Evolutionary conservation across 352 stramenopile genomes (phyloP).

Genomic region (Thalassiosira pacifica): DNA sequence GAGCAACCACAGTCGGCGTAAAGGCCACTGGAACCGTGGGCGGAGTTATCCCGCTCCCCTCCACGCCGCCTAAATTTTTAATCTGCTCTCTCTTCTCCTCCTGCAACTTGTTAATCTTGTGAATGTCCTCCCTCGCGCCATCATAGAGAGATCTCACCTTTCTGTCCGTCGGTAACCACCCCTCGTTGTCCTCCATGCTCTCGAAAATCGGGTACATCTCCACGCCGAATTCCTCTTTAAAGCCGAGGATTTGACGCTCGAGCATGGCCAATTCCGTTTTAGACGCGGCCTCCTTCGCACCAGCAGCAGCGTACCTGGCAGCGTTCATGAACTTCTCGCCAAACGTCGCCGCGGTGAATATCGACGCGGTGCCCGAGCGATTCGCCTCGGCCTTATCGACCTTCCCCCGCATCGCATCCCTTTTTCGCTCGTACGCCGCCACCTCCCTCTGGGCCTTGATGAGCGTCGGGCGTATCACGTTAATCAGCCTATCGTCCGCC

Average conservation of each 20-base stretch:
- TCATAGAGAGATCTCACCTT: slow-evolving; percentile 81
- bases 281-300: slow-evolving; percentile 70
- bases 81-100: slow-evolving; percentile 74
- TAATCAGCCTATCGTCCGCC: slow-evolving; percentile 69
- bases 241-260: slow-evolving; percentile 72
- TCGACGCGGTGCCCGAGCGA: slow-evolving; percentile 55
- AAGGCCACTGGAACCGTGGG: slow-evolving; percentile 22
- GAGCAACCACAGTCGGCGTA: slow-evolving; percentile 20
- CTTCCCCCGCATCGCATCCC: slow-evolving; percentile 64
- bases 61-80: slow-evolving; percentile 49
- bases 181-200: slow-evolving; percentile 76
- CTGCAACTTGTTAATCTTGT: slow-evolving; percentile 59
- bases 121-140: slow-evolving; percentile 67
- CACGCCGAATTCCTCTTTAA: slow-evolving; percentile 83
- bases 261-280: slow-evolving; percentile 76
- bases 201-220: slow-evolving; percentile 71
- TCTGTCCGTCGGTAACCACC: slow-evolving; percentile 78
- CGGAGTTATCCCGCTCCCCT: slow-evolving; percentile 36
- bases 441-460: slow-evolving; percentile 80
- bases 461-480: slow-evolving; percentile 68
- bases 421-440: slow-evolving; percentile 65
- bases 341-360: slow-evolving; percentile 62
- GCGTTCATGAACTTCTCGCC: slow-evolving; percentile 78
- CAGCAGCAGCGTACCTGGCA: slow-evolving; percentile 64
- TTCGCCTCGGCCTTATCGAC: slow-evolving; percentile 63